Base-by-base conservation (phyloP, 1,284 basidiomycete genomes). In the Paramarasmius palmivorus region DNA sequence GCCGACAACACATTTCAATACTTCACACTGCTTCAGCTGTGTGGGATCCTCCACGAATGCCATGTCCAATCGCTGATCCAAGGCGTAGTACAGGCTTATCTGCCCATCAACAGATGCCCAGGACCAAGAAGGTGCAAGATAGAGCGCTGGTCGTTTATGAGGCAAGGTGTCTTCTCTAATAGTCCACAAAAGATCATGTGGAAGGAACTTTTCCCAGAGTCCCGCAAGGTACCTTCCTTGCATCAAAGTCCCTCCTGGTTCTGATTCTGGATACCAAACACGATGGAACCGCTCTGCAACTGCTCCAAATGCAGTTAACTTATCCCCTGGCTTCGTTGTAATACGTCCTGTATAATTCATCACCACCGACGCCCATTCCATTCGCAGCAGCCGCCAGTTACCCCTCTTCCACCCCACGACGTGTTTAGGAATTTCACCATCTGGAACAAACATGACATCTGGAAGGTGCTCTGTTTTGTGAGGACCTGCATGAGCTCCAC, bases 71-170 rank as follows among this genome's bases (percentile, higher is more conserved):
- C 41, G 10, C 5, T n/a, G 9, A 19, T 19, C n/a, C 7, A 32
- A 12, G 6, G 29, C 29, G 7, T 12, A 6, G 29, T 32, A 32
- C 7, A 32, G 29, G 29, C 29, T 32, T 6, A 41, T 22, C 20
- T 19, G 38, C 25, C 49, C 49, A 41, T 51, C 49, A 25, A 51
- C 29, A 17, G 49, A 19, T 19, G 49, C 49, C 49, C 49, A 51
- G 37, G 38, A 41, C 49, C 49, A 51, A 15, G 49, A 51, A 17
- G 49, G 49, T 42, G 49, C 49, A 29, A 34, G 49, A 20, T 42
- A 51, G 19, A 23, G 38, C 29, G 8, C 26, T 17, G 39, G 39
- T 29, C 49, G 19, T 10, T 14, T 19, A 15, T 10, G 20, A 48
- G 3, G 46, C 8, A 23, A 32, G 17, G 25, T 22, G 14, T 17